Evolutionary conservation across 768 basidiomycete species (phyloP), one percentile per base, ranked within the genome.

Genomic region (Leccinum rimulosum): DNA sequence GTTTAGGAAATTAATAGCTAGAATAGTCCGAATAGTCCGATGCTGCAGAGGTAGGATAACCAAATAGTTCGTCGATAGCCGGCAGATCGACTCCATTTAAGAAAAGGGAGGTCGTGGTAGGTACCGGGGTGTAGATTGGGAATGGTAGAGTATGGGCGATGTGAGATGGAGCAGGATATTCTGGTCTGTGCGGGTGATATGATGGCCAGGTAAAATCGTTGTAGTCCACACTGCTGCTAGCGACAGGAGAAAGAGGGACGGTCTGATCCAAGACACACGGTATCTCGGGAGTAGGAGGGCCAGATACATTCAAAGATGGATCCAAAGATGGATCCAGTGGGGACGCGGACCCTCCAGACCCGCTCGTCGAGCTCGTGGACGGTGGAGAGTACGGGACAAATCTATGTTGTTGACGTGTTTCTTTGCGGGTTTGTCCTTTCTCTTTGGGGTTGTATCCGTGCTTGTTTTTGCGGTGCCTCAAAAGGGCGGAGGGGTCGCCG

Each of bases 401-500:
- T 19, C 48, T 55, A 22, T 40, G 49, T n/a, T 17, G 50, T 1
- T 11, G 56, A 48, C 60, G 57, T 4, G 43, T 27, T 45, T 31
- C 43, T 19, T 19, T 56, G 3, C 43, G 48, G 6, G 19, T 4
- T 25, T 25, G 2, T 25, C 25, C 25, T 25, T 25, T 25, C 22
- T 22, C 25, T 25, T 25, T 25, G 25, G 25, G 25, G 25, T 3
- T 25, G 25, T 25, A 25, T 3, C 52, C 67, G 6, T 72, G 70
- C 2, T 27, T 9, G 0, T 49, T 3, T 30, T 61, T 62, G 5
- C 67, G 63, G 40, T 71, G 70, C 12, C 64, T 52, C 7, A 62
- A 68, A n/a, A 71, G 58, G 1, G 64, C 61, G 10, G 60, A 65
- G 2, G 70, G 69, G 43, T 72, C 69, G 1, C 58, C 48, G 0